Conservation (phyloP, 2,329 filamentous ascomycete genomes). For the Immersiporthe knoxdaviesiana region DNA sequence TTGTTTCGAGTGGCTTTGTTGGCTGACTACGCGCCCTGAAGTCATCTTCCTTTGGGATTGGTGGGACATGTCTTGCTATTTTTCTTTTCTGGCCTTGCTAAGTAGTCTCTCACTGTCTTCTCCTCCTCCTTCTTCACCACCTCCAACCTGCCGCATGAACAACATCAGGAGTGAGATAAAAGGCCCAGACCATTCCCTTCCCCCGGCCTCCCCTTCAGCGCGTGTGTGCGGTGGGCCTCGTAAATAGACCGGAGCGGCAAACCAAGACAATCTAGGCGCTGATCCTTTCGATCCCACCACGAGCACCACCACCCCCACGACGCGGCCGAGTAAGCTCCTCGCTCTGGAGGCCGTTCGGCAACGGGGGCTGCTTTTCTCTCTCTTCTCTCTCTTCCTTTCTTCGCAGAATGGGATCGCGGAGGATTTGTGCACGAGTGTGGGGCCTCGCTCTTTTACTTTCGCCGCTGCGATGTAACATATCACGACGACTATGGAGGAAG, state of each 20-base stretch:
- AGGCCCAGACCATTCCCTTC: background rate
- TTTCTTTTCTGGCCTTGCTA: background rate
- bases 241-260: conserved; percentile 1
- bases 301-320: background rate
- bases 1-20: conserved; percentile 1
- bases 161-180: background rate
- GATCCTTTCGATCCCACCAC: background rate
- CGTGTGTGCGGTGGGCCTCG: background rate
- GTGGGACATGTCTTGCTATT: background rate
- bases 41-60: background rate
- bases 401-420: background rate
- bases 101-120: background rate
- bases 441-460: background rate
- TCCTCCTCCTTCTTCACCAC: background rate
- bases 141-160: background rate
- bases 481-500: background rate
- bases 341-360: background rate
- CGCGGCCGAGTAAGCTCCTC: background rate
- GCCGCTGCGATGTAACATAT: background rate
- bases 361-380: background rate
- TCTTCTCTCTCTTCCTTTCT: background rate
- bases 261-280: background rate
- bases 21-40: background rate
- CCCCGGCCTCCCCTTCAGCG: background rate
- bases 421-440: background rate